Conservation (phyloP, 1,284 basidiomycete species). For the Cystobasidium slooffiae region DNA sequence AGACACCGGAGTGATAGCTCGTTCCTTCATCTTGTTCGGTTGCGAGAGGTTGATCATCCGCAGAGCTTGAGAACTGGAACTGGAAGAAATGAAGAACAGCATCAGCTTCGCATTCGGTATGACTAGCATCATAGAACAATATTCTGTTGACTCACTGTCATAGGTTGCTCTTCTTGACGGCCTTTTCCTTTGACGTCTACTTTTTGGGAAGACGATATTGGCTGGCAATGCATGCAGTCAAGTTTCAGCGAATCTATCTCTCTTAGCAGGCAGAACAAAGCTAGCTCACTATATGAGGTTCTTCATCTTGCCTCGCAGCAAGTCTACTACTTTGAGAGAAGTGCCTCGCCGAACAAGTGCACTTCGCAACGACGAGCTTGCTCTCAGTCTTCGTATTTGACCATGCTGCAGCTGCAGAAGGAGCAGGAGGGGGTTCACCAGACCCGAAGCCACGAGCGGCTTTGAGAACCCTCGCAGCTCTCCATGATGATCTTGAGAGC, state of each 20-base stretch:
- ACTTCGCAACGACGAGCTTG: background rate
- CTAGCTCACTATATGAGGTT: background rate
- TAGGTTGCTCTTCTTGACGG: background rate
- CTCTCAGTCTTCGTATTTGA: background rate
- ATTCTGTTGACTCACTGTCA: background rate
- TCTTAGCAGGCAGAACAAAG: background rate
- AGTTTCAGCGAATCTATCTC: background rate
- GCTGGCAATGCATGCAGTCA: background rate
- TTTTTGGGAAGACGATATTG: background rate
- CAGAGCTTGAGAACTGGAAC: no score
- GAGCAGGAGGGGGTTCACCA: background rate
- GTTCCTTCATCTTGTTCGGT: no score
- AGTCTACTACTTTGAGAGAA: background rate
- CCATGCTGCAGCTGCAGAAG: background rate
- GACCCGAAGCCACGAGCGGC: constrained; percentile 7
- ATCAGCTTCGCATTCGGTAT: no score
- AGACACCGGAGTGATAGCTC: no score
- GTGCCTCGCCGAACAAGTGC: background rate
- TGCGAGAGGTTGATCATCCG: no score
- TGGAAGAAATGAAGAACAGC: no score
- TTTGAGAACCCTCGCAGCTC: constrained; percentile 21
- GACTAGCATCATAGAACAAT: background rate
- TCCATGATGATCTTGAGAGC: constrained; percentile 31
- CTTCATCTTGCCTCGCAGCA: background rate
- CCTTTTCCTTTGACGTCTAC: constrained; percentile 32